A percentile compares a stretch with the other conserved stretches of the same genome.
phyloP scores from a whole-genome alignment of 129 eudicot species.

The Flaveria sonorensis region DNA sequence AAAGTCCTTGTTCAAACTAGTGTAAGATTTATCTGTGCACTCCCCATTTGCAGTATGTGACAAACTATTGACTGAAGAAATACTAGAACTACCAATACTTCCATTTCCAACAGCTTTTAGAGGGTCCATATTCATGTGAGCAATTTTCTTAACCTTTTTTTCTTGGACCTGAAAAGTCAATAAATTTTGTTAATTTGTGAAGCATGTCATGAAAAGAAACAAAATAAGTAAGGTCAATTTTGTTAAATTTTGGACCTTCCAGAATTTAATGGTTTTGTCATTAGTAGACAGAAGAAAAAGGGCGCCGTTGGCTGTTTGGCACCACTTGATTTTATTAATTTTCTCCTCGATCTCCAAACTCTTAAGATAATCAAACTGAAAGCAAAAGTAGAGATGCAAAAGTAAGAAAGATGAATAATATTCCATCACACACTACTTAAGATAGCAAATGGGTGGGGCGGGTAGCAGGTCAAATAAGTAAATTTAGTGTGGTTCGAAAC shows the following conservation, averaged over 20 bases:
- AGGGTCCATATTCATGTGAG: conserved; percentile 73
- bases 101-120: conserved; percentile 81
- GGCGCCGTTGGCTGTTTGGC: conserved; percentile 93
- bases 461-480: not conserved
- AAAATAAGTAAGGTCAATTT: not conserved
- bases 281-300: conserved; percentile 94
- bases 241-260: conserved; percentile 65
- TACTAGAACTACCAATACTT: conserved; percentile 59
- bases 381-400: conserved; percentile 19
- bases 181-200: not conserved
- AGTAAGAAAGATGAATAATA: not conserved
- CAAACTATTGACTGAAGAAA: conserved; percentile 49
- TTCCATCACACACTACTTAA: not conserved
- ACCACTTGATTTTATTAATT: conserved; percentile 97
- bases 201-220: not conserved
- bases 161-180: conserved; percentile 80
- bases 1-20: conserved; percentile 57
- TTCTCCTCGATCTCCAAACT: conserved; percentile 99
- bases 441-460: not conserved
- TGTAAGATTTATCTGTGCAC: conserved; percentile 53
- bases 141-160: conserved; percentile 88
- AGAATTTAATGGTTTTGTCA: conserved; percentile 95
- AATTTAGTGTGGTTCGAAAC: not conserved
- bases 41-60: conserved; percentile 74
- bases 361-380: conserved; percentile 98